A percentile compares a stretch with the other conserved stretches of the same genome.
phyloP scores from a whole-genome alignment of 768 basidiomycete genomes.

The Leccinum sublutescens region DNA sequence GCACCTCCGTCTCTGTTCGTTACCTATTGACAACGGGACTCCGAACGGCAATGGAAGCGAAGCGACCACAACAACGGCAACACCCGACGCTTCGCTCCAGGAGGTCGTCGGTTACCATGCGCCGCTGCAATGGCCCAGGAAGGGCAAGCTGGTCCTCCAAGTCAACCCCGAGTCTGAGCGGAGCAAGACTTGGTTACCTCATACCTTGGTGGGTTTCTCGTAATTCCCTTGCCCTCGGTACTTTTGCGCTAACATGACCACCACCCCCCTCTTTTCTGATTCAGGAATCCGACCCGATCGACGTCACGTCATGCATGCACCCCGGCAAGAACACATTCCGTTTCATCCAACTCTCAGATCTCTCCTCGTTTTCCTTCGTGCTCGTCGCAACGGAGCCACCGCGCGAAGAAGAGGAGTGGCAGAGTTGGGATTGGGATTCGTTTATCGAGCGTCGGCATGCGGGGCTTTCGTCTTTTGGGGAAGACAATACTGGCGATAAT shows the following conservation, averaged over 20 bases:
- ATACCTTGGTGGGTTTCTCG: constrained; percentile 38
- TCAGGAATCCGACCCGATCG: constrained; percentile 34
- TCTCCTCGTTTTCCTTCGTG: constrained; percentile 44
- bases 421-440: constrained; percentile 25
- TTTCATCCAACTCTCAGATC: constrained; percentile 47
- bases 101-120: constrained; percentile 17
- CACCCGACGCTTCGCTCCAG: background rate
- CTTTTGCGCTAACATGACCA: background rate
- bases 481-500: background rate
- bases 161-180: constrained; percentile 39
- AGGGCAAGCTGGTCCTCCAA: constrained; percentile 44
- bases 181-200: constrained; percentile 43
- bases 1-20: constrained; percentile 23
- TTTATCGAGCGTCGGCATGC: background rate
- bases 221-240: background rate
- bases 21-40: constrained; percentile 4
- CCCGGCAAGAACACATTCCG: constrained; percentile 48
- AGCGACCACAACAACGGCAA: background rate
- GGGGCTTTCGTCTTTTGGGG: background rate
- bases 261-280: background rate
- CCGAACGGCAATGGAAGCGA: background rate
- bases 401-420: constrained; percentile 22
- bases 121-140: constrained; percentile 40
- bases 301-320: constrained; percentile 41
- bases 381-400: constrained; percentile 38